Conservation (phyloP, 164 flowering plant species). For the Stephania yunnanensis region DNA sequence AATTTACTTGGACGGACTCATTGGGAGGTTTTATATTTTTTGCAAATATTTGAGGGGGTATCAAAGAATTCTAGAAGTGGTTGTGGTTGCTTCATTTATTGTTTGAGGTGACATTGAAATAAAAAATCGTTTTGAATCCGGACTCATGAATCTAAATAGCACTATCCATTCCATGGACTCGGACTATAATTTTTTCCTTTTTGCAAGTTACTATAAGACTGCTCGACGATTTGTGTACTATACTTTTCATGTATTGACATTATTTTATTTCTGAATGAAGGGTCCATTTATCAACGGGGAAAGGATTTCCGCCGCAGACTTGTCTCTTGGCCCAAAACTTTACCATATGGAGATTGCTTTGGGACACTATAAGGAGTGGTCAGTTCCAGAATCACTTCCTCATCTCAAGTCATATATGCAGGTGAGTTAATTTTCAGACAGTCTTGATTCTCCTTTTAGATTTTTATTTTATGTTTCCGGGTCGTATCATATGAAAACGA, state of each 20-base stretch:
- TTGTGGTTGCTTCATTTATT: no score
- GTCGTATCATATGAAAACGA: neutral
- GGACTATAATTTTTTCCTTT: no score
- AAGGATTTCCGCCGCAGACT: conserved; percentile 69
- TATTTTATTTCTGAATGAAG: conserved; percentile 31
- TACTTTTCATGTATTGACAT: neutral
- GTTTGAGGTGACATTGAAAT: no score
- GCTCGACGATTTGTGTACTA: neutral
- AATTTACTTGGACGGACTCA: no score
- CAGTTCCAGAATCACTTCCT: conserved; percentile 79
- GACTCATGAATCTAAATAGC: no score
- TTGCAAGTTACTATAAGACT: neutral
- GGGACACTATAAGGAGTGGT: conserved; percentile 85
- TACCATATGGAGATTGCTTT: conserved; percentile 88
- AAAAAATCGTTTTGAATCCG: no score
- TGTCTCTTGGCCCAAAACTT: conserved; percentile 89
- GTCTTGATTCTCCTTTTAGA: neutral
- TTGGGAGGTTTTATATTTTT: no score
- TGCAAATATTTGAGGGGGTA: no score
- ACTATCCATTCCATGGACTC: no score
- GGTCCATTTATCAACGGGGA: conserved; percentile 90
- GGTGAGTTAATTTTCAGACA: conserved; percentile 36
- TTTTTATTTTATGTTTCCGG: neutral
- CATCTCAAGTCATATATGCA: conserved; percentile 78
- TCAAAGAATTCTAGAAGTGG: no score